phyloP scores from a whole-genome alignment of 2,329 filamentous ascomycete species.

The Chaetomiaceae sp. region DNA sequence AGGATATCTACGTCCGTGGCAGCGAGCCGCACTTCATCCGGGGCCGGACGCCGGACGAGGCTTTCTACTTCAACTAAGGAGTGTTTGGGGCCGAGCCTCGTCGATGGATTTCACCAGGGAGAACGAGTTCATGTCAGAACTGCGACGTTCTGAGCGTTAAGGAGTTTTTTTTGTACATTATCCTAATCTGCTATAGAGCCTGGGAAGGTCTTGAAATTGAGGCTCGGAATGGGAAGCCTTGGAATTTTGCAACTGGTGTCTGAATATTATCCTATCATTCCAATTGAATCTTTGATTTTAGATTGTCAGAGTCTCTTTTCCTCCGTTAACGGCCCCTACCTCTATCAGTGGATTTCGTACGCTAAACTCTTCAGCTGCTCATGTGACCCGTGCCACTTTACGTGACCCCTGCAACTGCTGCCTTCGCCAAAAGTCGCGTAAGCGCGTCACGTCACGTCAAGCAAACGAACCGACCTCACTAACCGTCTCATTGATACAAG shows the following conservation, averaged over 20 bases:
- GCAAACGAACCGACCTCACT: no score
- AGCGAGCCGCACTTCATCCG: conserved; percentile 84
- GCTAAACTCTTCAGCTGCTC: no score
- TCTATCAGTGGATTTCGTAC: no score
- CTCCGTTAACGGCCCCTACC: not conserved
- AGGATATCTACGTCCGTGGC: conserved; percentile 92
- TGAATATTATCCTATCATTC: not conserved
- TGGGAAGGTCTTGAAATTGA: conserved; percentile 16
- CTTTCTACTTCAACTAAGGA: conserved; percentile 70
- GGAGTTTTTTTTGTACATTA: conserved; percentile 22
- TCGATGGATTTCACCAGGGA: conserved; percentile 2
- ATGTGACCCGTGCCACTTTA: conserved; percentile 23
- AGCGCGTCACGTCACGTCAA: conserved; percentile 20
- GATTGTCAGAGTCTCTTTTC: not conserved
- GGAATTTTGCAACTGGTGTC: conserved; percentile 1
- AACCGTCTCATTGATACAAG: no score
- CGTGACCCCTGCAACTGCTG: conserved; percentile 19
- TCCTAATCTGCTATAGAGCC: conserved; percentile 22
- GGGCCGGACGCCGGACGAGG: conserved; percentile 86
- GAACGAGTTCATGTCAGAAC: conserved; percentile 7
- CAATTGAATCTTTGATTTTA: not conserved
- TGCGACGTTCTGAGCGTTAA: conserved; percentile 13
- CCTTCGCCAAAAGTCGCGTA: conserved; percentile 22
- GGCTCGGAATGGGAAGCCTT: conserved; percentile 11
- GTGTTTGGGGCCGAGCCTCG: not conserved